Percentiles rank a stretch among this genome's conserved stretches.
phyloP scores from a whole-genome alignment of 2,329 filamentous ascomycete species.

The Diaporthe caulivora region DNA sequence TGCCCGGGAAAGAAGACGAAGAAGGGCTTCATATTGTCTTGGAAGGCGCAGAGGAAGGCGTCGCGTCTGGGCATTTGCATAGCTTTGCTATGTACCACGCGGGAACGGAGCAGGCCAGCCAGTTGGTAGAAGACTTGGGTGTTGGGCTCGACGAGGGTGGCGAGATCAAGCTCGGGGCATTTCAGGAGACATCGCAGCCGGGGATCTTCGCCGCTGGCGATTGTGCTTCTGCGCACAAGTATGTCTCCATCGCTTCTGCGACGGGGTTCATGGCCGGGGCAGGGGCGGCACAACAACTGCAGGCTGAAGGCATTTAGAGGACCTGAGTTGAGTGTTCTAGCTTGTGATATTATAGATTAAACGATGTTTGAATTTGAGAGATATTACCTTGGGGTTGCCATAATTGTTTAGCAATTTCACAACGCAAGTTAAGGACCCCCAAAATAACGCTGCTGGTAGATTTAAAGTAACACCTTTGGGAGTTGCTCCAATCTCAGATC shows the following conservation, averaged over 20 bases:
- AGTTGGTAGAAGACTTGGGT: not conserved
- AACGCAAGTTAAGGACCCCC: no score
- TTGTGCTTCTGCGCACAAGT: not conserved
- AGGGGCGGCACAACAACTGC: not conserved
- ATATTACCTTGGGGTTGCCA: no score
- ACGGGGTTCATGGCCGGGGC: constrained; percentile 1
- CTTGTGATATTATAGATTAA: no score
- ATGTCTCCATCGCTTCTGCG: not conserved
- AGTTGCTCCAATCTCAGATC: no score
- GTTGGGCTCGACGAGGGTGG: not conserved
- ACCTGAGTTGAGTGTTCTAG: no score
- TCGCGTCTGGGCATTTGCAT: not conserved
- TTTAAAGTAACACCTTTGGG: no score
- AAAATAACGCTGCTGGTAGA: no score
- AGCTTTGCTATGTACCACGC: constrained; percentile 5
- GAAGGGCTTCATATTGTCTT: not conserved
- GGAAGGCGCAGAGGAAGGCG: not conserved
- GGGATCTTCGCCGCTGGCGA: constrained; percentile 9
- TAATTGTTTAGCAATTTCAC: no score
- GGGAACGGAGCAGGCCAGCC: not conserved
- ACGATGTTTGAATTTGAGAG: no score
- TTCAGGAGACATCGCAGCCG: not conserved
- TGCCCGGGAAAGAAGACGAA: not conserved
- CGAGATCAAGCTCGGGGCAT: not conserved
- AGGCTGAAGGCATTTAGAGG: not conserved